Evolutionary conservation across 2,329 filamentous ascomycete species (phyloP).

Genomic region (Lojkania enalia): DNA sequence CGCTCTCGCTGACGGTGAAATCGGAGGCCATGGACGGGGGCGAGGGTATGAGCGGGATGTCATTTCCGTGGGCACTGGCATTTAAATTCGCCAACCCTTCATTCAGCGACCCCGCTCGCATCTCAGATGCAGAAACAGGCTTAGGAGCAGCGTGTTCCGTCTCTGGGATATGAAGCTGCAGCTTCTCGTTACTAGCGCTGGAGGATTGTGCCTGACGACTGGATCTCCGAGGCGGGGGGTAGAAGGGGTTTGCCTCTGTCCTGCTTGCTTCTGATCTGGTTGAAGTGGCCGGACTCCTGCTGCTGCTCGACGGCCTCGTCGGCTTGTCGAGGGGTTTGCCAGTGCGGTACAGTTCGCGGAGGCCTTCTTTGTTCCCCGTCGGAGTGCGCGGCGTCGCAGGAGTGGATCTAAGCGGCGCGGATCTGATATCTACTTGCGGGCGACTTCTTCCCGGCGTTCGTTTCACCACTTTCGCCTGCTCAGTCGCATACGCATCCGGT

Average conservation of each 20-base stretch:
- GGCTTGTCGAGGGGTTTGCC: constrained; percentile 6
- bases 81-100: neutral
- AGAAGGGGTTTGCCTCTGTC: neutral
- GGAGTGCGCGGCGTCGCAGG: constrained; percentile 18
- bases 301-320: constrained; percentile 20
- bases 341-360: constrained; percentile 25
- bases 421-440: constrained; percentile 12
- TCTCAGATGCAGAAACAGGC: too few relatives aligned
- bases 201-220: constrained; percentile 14
- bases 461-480: constrained; percentile 3
- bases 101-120: neutral
- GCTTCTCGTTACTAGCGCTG: constrained; percentile 18
- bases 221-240: constrained; percentile 12
- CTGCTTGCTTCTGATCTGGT: neutral
- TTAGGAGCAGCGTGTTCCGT: neutral
- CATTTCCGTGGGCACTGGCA: too few relatives aligned
- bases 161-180: constrained; percentile 4
- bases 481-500: constrained; percentile 16
- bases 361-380: constrained; percentile 21
- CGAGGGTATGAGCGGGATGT: too few relatives aligned
- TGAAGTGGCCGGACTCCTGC: constrained; percentile 14
- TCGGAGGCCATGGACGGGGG: constrained; percentile 21
- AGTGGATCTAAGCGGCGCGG: constrained; percentile 13
- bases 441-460: constrained; percentile 16
- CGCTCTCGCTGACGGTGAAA: constrained; percentile 3